Evolutionary conservation across 768 basidiomycete species (phyloP), one percentile per base, ranked within the genome.

Genomic region (Pholiota conissans): DNA sequence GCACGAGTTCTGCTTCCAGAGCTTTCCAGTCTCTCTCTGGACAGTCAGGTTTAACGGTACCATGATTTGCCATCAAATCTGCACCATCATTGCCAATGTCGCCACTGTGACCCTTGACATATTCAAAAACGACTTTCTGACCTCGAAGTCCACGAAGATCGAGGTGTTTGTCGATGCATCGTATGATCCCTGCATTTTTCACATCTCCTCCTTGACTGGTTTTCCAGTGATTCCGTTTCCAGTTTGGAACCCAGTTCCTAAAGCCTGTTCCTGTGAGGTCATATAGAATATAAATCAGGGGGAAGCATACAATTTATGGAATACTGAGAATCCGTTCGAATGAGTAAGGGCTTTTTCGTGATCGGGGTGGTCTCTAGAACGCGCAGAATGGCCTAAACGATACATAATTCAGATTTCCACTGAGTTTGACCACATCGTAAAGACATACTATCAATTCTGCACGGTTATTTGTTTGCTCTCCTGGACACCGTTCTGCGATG

Each of bases 261-360:
- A 93, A 78, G 65, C 90, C 93, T 94, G 65, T 13, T 42, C 34
- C n/a, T 11, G 46, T 34, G 28, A 35, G 20, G 1, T 8, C 9
- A 46, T n/a, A n/a, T n/a, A n/a, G 5, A 22, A 11, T 47, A 42
- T 57, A 22, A 22, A 47, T 52, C 7, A 11, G 45, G 11, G 13
- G n/a, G 37, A 18, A 34, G 67, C 74, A 54, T 59, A 95, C 95
- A 94, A 49, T 84, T 73, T 3, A 93, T 93, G 1, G 86, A 85
- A 65, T 97, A 97, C 45, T 83, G 73, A 0, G 95, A 97, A 71
- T 98, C 95, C 0, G 91, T 88, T 63, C 88, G 89, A 65, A 97
- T 90, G 49, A 90, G 65, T 1, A 98, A 73, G 0, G 84, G 77
- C 27, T 70, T 79, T 46, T 78, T 76, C 10, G 75, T 73, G 9